Evolutionary conservation across 2,329 filamentous ascomycete genomes (phyloP).

Genomic region (Sphaerulina vaccinii): DNA sequence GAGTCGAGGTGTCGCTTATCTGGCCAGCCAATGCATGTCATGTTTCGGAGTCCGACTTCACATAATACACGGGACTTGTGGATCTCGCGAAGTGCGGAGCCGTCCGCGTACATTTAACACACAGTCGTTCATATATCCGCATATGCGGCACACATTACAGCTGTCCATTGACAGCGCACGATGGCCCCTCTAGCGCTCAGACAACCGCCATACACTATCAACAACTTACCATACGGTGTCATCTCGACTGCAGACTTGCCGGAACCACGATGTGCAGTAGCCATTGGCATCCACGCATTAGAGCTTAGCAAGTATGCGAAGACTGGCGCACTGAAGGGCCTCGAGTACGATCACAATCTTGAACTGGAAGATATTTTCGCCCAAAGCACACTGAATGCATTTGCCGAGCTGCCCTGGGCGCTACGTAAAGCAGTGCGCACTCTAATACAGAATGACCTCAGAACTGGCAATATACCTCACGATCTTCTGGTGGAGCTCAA

Average conservation of each 20-base stretch:
- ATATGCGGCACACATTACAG: background rate
- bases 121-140: background rate
- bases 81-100: background rate
- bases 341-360: constrained; percentile 22
- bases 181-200: constrained; percentile 29
- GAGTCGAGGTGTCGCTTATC: background rate
- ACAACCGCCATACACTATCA: constrained; percentile 30
- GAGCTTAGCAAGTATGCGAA: constrained; percentile 30
- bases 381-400: constrained; percentile 35
- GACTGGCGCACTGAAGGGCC: constrained; percentile 23
- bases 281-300: constrained; percentile 34
- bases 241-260: constrained; percentile 30
- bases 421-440: no score
- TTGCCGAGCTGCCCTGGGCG: constrained; percentile 47
- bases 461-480: no score
- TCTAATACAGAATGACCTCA: no score
- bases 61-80: no score
- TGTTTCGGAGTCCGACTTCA: background rate
- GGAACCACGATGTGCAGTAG: constrained; percentile 33
- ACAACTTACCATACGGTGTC: constrained; percentile 34
- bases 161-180: background rate
- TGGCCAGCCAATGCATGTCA: background rate
- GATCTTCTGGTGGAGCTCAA: no score
- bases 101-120: background rate
- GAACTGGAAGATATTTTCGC: constrained; percentile 25